phyloP scores from a whole-genome alignment of 768 basidiomycete species.

The Boletellus emodensis region DNA sequence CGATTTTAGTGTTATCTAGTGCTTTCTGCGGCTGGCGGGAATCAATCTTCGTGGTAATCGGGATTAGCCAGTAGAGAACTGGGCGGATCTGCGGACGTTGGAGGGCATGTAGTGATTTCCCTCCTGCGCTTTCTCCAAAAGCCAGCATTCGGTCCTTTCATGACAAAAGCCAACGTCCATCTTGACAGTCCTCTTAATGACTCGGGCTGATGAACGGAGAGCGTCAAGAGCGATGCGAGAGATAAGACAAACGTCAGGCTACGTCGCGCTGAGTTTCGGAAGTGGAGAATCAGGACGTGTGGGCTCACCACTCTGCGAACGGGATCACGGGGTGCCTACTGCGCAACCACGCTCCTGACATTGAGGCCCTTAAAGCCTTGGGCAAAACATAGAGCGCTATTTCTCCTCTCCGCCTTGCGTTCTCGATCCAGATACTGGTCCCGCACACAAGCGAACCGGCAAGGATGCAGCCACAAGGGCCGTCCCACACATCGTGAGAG shows the following conservation, averaged over 20 bases:
- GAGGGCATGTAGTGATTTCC: constrained; percentile 10
- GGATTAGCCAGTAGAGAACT: background rate
- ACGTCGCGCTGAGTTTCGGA: constrained; percentile 10
- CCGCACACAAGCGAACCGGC: constrained; percentile 69
- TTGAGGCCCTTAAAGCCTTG: constrained; percentile 56
- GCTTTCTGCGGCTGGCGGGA: background rate
- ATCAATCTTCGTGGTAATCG: background rate
- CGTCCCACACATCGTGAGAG: constrained; percentile 79
- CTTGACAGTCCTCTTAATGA: constrained; percentile 68
- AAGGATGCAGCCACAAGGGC: constrained; percentile 64
- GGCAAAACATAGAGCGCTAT: constrained; percentile 79
- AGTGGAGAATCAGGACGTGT: background rate
- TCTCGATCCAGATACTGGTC: constrained; percentile 75
- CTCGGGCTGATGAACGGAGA: constrained; percentile 57
- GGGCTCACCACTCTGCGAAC: constrained; percentile 51
- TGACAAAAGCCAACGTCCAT: constrained; percentile 66
- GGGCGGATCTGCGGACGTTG: constrained; percentile 4
- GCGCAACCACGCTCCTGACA: constrained; percentile 54
- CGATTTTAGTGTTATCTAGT: background rate
- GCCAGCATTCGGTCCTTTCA: constrained; percentile 54
- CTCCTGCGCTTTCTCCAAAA: constrained; percentile 44
- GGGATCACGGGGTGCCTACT: constrained; percentile 39
- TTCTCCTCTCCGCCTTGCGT: constrained; percentile 66
- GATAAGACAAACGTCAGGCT: constrained; percentile 63
- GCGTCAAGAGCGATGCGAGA: constrained; percentile 60